Conservation (phyloP, 768 basidiomycete species). For the Mycena pura region DNA sequence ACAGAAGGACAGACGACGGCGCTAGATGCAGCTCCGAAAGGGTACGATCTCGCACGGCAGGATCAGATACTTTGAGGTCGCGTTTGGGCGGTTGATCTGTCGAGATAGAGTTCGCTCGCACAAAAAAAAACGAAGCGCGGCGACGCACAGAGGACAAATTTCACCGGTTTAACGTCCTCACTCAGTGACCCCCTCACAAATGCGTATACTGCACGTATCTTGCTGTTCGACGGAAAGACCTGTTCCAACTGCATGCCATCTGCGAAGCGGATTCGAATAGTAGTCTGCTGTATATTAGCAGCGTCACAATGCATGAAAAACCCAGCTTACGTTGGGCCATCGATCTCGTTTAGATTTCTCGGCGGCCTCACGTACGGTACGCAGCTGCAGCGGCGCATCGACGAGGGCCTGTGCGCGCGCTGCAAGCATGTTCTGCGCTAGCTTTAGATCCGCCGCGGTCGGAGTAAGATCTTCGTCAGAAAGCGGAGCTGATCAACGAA, state of each 20-base stretch:
- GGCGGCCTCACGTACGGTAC: conserved; percentile 66
- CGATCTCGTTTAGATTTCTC: conserved; percentile 65
- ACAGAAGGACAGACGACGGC: conserved; percentile 78
- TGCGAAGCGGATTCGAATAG: conserved; percentile 80
- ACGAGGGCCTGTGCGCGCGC: conserved; percentile 67
- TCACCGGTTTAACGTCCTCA: conserved; percentile 78
- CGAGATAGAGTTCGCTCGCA: neutral
- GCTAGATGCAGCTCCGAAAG: conserved; percentile 77
- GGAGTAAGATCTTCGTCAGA: conserved; percentile 81
- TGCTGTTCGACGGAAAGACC: conserved; percentile 76
- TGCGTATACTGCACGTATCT: conserved; percentile 83
- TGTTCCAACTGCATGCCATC: conserved; percentile 86
- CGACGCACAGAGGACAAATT: conserved; percentile 83
- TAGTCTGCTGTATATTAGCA: conserved; percentile 57
- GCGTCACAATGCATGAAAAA: neutral
- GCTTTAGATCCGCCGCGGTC: conserved; percentile 72
- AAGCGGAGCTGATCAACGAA: conserved; percentile 47
- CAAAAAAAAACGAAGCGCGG: neutral
- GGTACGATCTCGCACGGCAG: conserved; percentile 68
- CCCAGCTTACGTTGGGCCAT: conserved; percentile 71
- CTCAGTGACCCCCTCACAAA: conserved; percentile 77
- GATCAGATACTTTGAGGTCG: conserved; percentile 84
- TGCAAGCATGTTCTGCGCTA: conserved; percentile 66
- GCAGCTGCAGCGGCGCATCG: conserved; percentile 75
- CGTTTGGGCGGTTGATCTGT: conserved; percentile 86